These are phyloP conservation scores for Eugenia klotzschiana DNA, from an alignment of 441 rosid genomes.

Conservation along the genomic window DNA sequence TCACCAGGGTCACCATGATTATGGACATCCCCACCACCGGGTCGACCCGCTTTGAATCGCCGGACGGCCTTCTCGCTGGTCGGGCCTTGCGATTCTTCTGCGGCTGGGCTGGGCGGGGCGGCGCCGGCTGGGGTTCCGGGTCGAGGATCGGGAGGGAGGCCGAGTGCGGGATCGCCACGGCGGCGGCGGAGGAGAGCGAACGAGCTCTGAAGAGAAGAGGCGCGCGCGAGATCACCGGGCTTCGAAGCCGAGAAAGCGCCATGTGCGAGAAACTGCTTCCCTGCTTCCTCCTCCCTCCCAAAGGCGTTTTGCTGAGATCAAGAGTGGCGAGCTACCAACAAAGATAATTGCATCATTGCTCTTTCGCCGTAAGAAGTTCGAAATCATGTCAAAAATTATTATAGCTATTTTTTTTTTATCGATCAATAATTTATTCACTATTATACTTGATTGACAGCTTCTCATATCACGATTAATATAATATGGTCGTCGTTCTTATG, in stretches of 20 bases:
- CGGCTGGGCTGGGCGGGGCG: not conserved
- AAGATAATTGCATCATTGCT: not conserved
- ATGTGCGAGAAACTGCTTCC: conserved; percentile 2
- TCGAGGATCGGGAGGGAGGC: not conserved
- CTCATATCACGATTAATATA: not conserved
- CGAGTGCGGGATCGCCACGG: not conserved
- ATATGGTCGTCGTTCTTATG: not conserved
- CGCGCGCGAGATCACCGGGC: conserved; percentile 44
- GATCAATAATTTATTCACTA: not conserved
- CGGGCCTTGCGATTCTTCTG: not conserved
- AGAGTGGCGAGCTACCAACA: not conserved
- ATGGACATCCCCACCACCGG: conserved; percentile 42
- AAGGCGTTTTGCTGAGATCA: not conserved
- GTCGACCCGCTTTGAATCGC: conserved; percentile 2
- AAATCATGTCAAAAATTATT: not conserved
- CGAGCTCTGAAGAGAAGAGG: conserved; percentile 58
- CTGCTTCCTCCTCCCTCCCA: not conserved
- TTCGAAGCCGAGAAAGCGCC: conserved; percentile 82
- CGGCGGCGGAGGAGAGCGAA: conserved; percentile 6
- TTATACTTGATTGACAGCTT: not conserved
- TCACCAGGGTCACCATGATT: conserved; percentile 34
- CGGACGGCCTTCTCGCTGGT: not conserved
- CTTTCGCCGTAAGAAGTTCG: not conserved
- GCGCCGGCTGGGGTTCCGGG: not conserved
- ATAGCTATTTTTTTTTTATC: not conserved